These are phyloP conservation scores for Solioccasus polychromus DNA, from an alignment of 768 basidiomycete species.

Conservation along the genomic window DNA sequence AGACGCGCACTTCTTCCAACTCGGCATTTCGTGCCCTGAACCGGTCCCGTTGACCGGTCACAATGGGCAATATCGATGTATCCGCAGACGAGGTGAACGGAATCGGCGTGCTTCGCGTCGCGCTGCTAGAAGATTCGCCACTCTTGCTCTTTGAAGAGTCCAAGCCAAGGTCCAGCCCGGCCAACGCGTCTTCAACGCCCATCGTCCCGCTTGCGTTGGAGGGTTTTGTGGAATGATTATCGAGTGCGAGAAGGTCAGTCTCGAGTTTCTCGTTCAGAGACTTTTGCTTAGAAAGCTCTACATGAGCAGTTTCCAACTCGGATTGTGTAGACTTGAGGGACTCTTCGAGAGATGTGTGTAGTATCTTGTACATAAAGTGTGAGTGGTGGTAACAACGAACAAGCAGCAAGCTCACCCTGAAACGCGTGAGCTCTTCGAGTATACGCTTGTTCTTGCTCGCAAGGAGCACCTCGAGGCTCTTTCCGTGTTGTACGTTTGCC, in stretches of 20 bases:
- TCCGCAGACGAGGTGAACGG: constrained; percentile 77
- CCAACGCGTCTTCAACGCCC: constrained; percentile 55
- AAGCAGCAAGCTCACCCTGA: constrained; percentile 53
- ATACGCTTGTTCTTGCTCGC: constrained; percentile 93
- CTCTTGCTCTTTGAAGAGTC: constrained; percentile 15
- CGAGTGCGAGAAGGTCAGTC: constrained; percentile 81
- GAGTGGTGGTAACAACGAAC: not conserved
- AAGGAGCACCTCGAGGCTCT: constrained; percentile 86
- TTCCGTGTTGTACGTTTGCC: constrained; percentile 68
- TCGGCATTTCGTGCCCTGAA: constrained; percentile 97
- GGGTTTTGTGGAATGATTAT: constrained; percentile 39
- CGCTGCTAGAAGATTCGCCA: constrained; percentile 17
- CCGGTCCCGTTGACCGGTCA: constrained; percentile 95
- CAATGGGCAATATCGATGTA: constrained; percentile 95
- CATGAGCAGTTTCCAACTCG: constrained; percentile 53
- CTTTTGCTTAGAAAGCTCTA: constrained; percentile 76
- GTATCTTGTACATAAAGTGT: constrained; percentile 49
- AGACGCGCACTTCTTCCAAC: constrained; percentile 75
- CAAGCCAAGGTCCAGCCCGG: constrained; percentile 50
- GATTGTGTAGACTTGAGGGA: constrained; percentile 57
- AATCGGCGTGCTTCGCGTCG: constrained; percentile 57
- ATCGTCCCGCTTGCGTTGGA: constrained; percentile 24
- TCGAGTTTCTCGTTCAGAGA: constrained; percentile 87
- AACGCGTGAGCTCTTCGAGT: constrained; percentile 87
- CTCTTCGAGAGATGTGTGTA: constrained; percentile 77